A percentile compares a stretch with the other conserved stretches of the same genome.
These are phyloP conservation scores for Thyridium curvatum DNA, from an alignment of 2,329 filamentous ascomycete species.

Conservation along the genomic window DNA sequence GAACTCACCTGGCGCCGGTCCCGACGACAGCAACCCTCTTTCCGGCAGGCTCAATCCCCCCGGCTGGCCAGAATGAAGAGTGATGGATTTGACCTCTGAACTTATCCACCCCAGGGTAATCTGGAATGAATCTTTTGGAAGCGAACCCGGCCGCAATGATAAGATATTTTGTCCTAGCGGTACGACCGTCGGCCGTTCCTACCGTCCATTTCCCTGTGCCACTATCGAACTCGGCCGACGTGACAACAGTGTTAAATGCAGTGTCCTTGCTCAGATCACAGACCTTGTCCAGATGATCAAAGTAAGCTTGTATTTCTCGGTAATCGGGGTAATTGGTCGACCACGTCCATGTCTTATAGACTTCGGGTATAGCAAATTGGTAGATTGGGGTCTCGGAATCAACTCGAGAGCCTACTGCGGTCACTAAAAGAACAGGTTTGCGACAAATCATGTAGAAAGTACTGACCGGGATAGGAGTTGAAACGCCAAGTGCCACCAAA, in stretches of 20 bases:
- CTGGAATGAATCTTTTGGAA: conserved; percentile 32
- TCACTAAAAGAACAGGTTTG: no score
- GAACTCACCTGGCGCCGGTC: conserved; percentile 11
- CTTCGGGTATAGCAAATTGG: conserved; percentile 25
- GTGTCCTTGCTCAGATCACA: conserved; percentile 35
- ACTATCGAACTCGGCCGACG: conserved; percentile 23
- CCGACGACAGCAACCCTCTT: conserved; percentile 13
- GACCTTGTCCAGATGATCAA: conserved; percentile 35
- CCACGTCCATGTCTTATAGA: conserved; percentile 38
- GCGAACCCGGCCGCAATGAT: conserved; percentile 36
- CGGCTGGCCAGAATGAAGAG: conserved; percentile 8
- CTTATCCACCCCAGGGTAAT: conserved; percentile 14
- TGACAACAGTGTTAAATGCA: conserved; percentile 35
- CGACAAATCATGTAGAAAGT: no score
- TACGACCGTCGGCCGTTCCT: no score
- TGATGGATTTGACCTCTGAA: conserved; percentile 9
- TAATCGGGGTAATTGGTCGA: conserved; percentile 28
- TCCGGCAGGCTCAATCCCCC: conserved; percentile 4
- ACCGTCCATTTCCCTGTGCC: no score
- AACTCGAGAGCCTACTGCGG: no score
- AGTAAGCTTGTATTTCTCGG: conserved; percentile 35
- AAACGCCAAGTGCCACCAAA: conserved; percentile 36
- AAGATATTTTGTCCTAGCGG: conserved; percentile 3
- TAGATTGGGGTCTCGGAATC: conserved; percentile 25
- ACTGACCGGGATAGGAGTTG: conserved; percentile 35